Conservation (phyloP, 768 basidiomycete genomes). For the Pulveroboletus sp. region DNA sequence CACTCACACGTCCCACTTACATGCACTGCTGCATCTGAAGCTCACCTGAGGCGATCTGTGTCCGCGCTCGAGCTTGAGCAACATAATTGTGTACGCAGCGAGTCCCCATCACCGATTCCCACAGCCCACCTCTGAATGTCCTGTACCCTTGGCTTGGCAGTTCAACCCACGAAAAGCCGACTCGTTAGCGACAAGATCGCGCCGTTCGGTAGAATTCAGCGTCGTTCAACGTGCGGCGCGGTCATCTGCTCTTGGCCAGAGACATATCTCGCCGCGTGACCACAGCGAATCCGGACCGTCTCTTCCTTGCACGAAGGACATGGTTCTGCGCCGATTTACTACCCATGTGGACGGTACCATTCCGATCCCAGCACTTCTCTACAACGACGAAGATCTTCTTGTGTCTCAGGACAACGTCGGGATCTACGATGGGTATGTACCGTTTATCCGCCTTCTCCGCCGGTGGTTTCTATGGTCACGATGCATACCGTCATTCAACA, state of each 20-base stretch:
- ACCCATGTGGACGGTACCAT: slow-evolving; percentile 67
- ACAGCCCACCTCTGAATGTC: slow-evolving; percentile 2
- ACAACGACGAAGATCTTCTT: slow-evolving; percentile 74
- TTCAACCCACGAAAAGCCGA: slow-evolving; percentile 5
- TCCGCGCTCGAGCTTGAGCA: slow-evolving; percentile 3
- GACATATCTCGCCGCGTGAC: background rate
- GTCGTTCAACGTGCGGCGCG: background rate
- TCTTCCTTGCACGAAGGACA: slow-evolving; percentile 19
- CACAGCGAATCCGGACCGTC: slow-evolving; percentile 1
- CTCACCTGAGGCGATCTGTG: slow-evolving; percentile 19
- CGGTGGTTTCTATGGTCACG: slow-evolving; percentile 13
- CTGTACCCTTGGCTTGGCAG: slow-evolving; percentile 1
- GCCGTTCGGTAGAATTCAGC: slow-evolving; percentile 11
- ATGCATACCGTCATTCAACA: slow-evolving; percentile 25
- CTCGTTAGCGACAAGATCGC: slow-evolving; percentile 6
- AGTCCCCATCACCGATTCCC: slow-evolving; percentile 5
- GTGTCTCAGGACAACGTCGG: slow-evolving; percentile 76
- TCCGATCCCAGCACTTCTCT: slow-evolving; percentile 70
- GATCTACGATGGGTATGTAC: slow-evolving; percentile 83
- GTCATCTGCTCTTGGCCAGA: background rate
- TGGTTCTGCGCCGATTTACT: slow-evolving; percentile 56
- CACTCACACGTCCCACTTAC: slow-evolving; percentile 5
- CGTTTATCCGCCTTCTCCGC: slow-evolving; percentile 2
- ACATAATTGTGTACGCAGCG: slow-evolving; percentile 11
- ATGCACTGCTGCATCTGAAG: slow-evolving; percentile 10